Evolutionary conservation across 208 protist genomes (phyloP).

Genomic region (Vickermania spadyakhi): DNA sequence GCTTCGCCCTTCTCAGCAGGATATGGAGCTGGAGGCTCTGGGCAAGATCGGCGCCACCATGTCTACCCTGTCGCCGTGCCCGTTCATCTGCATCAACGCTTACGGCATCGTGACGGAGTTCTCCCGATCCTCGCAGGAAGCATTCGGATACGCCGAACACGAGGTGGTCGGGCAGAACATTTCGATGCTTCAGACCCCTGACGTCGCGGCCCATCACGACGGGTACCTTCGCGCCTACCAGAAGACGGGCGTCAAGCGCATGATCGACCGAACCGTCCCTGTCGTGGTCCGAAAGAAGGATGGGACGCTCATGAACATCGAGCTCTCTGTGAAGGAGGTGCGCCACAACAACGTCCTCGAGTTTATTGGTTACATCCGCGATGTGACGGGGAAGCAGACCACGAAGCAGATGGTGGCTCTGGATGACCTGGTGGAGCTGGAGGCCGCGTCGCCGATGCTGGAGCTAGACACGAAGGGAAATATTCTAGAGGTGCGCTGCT

Average conservation of each 20-base stretch:
- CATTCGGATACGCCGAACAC: slow-evolving; percentile 10
- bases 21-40: slow-evolving; percentile 10
- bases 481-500: slow-evolving; percentile 9
- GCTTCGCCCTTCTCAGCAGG: slow-evolving; percentile 7
- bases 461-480: slow-evolving; percentile 11
- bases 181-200: slow-evolving; percentile 11
- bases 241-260: slow-evolving; percentile 12
- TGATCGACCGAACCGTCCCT: slow-evolving; percentile 4
- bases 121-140: slow-evolving; percentile 10
- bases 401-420: slow-evolving; percentile 7
- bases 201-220: slow-evolving; percentile 14
- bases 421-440: background rate
- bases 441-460: slow-evolving; percentile 3
- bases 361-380: slow-evolving; percentile 14
- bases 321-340: slow-evolving; percentile 15
- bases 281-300: slow-evolving; percentile 10
- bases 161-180: slow-evolving; percentile 20
- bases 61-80: slow-evolving; percentile 7
- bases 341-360: background rate
- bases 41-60: slow-evolving; percentile 7
- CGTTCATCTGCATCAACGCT: slow-evolving; percentile 11
- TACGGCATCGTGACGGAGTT: slow-evolving; percentile 12
- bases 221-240: slow-evolving; percentile 14
- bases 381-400: slow-evolving; percentile 4
- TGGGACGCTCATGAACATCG: slow-evolving; percentile 8